Base-by-base conservation (phyloP, 169 alveolate genomes). In the Plasmodium berghei region DNA sequence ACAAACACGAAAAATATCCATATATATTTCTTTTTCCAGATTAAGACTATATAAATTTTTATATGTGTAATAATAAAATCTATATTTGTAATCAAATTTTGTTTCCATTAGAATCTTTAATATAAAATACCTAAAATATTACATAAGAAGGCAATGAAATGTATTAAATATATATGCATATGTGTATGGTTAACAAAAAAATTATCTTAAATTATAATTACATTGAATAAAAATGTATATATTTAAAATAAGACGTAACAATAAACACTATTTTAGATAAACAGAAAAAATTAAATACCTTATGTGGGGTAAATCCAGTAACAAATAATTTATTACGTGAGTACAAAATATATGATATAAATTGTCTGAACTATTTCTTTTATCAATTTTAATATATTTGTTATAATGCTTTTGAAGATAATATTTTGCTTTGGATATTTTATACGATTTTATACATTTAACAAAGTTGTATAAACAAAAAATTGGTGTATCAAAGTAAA, bases 401-500 rank as follows among this genome's bases (percentile, higher is more conserved):
- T 74, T 74, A 69, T 74, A 74, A 62, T 74, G 88, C 26, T 62
- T 61, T 40, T 62, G 42, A 20, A 74, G 67, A 62, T 62, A 62
- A 18, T 42, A 34, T 69, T 46, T 42, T 24, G 88, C 88, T 5
- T 34, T 63, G 8, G 48, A 16, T 18, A 74, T 46, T 12, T 40
- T 73, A 40, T 66, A 61, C 24, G 48, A 63, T 9, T 28, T 49
- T 61, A 62, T 56, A 61, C 75, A 62, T 74, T 69, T 66, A n/a
- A 61, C 66, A 62, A 74, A 74, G 63, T 74, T 52, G 16, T 34
- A 62, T 48, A 74, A 62, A 8, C 73, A 74, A 46, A 62, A 63
- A 6, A 74, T 74, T 12, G 88, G 88, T 63, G 62, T 48, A 52
- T 74, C 73, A 56, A 74, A 74, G 28, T 74, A 24, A 28, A 74